Conservation (phyloP, 202 grass and related monocot species). For the Bolboschoenoplectus hybrid region DNA sequence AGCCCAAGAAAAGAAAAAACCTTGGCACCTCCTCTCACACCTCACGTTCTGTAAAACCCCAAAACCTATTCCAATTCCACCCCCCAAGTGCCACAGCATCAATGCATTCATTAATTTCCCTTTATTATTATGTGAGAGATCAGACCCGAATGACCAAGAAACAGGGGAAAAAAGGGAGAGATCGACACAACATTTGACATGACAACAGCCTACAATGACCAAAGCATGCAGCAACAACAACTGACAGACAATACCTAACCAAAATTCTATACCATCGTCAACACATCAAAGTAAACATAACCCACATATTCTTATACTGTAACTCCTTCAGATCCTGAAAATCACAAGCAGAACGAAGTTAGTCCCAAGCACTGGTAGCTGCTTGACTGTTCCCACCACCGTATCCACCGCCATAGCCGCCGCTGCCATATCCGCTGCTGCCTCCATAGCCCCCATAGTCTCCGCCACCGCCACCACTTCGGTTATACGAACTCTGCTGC, state of each 20-base stretch:
- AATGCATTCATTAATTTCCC: conserved; percentile 32
- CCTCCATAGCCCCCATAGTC: conserved; percentile 49
- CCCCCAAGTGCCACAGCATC: conserved; percentile 35
- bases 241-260: conserved; percentile 27
- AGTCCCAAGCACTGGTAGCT: conserved; percentile 87
- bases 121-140: conserved; percentile 32
- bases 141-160: conserved; percentile 27
- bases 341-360: background rate
- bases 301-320: conserved; percentile 26
- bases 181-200: conserved; percentile 34
- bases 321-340: conserved; percentile 28
- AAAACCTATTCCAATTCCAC: conserved; percentile 5
- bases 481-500: conserved; percentile 44
- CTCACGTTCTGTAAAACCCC: conserved; percentile 33
- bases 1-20: conserved; percentile 22
- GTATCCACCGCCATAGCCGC: conserved; percentile 37
- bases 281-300: conserved; percentile 36
- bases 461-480: conserved; percentile 42
- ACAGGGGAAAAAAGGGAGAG: conserved; percentile 15
- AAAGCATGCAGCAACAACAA: conserved; percentile 27
- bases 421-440: conserved; percentile 1
- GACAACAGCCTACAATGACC: conserved; percentile 35
- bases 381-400: conserved; percentile 50
- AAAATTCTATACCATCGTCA: conserved; percentile 45
- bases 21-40: conserved; percentile 29